Base-by-base conservation (phyloP, 2,329 filamentous ascomycete genomes). In the Lanzia echinophila region DNA sequence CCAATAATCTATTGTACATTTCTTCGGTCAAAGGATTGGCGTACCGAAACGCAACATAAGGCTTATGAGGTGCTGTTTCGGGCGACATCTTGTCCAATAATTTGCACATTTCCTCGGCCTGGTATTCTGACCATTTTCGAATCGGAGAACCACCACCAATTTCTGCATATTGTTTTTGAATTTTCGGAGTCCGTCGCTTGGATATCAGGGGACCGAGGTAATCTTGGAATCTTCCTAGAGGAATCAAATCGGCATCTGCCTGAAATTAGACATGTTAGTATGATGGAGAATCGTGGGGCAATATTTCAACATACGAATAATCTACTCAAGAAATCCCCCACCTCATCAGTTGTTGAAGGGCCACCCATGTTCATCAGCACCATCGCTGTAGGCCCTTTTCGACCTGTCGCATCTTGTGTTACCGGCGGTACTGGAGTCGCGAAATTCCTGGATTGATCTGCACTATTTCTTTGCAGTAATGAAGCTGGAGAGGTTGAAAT, bases 351-450 rank as follows among this genome's bases (percentile, higher is more conserved):
- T 3, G 88, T 96, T 1, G 89, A 88, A 3, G 94, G 94, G 0
- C 94, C 94, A 56, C 94, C 94, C 94, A 99, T 99, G 73, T 99
- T 99, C 74, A 99, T 82, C 67, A 99, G 96, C 13, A 99, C 94
- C 83, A 99, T 97, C 42, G 94, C 94, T 4, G 94, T 99, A 7
- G 91, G 90, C 0, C 92, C 92, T 67, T 88, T 80, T 2, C 79
- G 77, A 47, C 79, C 81, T 1, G 81, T 81, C 6, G 80, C 77
- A 78, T 90, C 79, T 69, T 95, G 89, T 0, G 88, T 91, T 20
- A 94, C 89, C 7, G 89, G 88, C 11, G 88, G 87, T 4, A 82
- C 83, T 17, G 78, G 75, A 13, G 83, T 86, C 31, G 85, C 86
- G 62, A 79, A 72, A 44, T 68, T 69, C 62, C 77, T 70, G 53